Percentiles rank a stretch among this genome's conserved stretches.
Conservation (phyloP, 1,139 yeast species). For the Pichia cactophila region DNA sequence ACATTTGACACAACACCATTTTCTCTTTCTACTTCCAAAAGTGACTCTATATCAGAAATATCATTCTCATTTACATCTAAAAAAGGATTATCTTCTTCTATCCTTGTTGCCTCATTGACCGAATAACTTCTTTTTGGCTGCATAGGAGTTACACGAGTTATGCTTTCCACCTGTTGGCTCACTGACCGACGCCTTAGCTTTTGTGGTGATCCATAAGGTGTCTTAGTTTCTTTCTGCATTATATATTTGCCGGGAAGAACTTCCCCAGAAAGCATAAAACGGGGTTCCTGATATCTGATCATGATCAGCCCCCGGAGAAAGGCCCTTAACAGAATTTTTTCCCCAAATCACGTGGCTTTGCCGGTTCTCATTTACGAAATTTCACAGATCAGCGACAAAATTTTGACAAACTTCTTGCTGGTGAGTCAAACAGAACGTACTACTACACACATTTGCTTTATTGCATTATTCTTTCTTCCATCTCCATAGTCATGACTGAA, state of each 20-base stretch:
- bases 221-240: background rate
- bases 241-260: background rate
- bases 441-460: too few relatives aligned
- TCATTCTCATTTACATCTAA: background rate
- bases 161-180: slow-evolving; percentile 11
- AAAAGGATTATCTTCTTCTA: background rate
- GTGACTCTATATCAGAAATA: background rate
- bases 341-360: too few relatives aligned
- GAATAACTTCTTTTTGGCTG: background rate
- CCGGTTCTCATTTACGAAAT: too few relatives aligned
- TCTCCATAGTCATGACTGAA: slow-evolving; percentile 20
- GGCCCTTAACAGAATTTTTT: too few relatives aligned
- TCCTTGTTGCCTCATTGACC: background rate
- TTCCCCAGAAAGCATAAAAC: too few relatives aligned
- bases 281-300: background rate
- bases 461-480: too few relatives aligned
- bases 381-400: background rate
- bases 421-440: background rate
- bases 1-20: background rate
- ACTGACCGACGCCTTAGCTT: slow-evolving; percentile 5
- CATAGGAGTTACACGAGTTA: background rate
- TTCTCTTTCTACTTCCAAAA: background rate
- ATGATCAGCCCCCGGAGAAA: too few relatives aligned
- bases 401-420: background rate
- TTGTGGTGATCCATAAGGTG: slow-evolving; percentile 6